A percentile compares a stretch with the other conserved stretches of the same genome.
Conservation (phyloP, 352 stramenopile genomes). For the Phytophthora sp. region DNA sequence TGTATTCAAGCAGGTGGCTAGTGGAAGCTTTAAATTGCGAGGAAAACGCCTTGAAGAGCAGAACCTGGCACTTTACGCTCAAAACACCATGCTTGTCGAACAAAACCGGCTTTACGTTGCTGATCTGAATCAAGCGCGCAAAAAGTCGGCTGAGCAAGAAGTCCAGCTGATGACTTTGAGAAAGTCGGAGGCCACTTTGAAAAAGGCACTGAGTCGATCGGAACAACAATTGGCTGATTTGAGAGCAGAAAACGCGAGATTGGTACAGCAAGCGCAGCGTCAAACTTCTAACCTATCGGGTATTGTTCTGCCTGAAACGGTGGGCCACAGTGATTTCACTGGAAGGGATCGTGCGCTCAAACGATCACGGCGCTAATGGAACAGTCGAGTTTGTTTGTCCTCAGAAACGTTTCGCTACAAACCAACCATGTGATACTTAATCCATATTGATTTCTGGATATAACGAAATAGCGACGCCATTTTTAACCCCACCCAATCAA, state of each 20-base stretch:
- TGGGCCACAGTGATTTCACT: no score
- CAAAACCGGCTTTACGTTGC: constrained; percentile 6
- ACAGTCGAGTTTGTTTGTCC: background rate
- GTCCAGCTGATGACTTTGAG: background rate
- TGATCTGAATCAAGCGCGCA: background rate
- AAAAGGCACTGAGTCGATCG: background rate
- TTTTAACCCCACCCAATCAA: no score
- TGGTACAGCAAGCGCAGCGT: background rate
- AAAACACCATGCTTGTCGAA: background rate
- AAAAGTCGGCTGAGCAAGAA: background rate
- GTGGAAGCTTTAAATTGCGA: background rate
- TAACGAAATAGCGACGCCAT: no score
- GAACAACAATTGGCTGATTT: background rate
- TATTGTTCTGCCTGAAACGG: background rate
- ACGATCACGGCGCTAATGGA: no score
- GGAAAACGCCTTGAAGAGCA: constrained; percentile 1
- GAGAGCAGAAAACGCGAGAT: background rate
- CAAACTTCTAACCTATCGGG: background rate
- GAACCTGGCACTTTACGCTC: background rate
- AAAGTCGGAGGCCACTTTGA: background rate
- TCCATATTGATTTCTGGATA: no score
- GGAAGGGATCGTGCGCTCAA: no score
- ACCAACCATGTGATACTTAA: background rate
- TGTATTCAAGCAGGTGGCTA: background rate
- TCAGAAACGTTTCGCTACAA: background rate